Percentiles rank a stretch among this genome's conserved stretches.
Conservation (phyloP, 225 moss, liverwort and hornwort genomes). For the Sphagnum contortum region DNA sequence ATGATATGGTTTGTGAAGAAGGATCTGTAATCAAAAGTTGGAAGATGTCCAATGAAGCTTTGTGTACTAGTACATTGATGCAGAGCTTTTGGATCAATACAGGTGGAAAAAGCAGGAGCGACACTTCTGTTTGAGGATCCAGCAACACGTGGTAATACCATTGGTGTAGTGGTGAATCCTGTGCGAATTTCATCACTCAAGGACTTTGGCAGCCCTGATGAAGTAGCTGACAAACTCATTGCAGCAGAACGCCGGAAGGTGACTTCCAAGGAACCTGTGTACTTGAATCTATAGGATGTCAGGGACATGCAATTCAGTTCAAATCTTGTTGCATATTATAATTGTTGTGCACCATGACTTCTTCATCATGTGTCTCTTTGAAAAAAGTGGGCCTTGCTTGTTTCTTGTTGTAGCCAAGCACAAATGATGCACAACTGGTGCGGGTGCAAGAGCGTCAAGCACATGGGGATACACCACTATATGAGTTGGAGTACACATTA, state of each 20-base stretch:
- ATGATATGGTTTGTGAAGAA: background rate
- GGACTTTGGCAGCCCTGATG: slow-evolving; percentile 69
- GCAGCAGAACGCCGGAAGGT: slow-evolving; percentile 94
- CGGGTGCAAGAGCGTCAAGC: slow-evolving; percentile 61
- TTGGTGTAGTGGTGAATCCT: slow-evolving; percentile 92
- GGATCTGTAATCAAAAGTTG: background rate
- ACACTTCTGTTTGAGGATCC: slow-evolving; percentile 92
- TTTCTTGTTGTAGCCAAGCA: slow-evolving; percentile 61
- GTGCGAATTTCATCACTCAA: slow-evolving; percentile 83
- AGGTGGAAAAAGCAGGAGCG: slow-evolving; percentile 98
- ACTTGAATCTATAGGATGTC: background rate
- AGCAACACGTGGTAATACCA: slow-evolving; percentile 65
- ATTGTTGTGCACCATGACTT: too few relatives aligned
- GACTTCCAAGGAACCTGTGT: background rate
- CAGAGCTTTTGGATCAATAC: background rate
- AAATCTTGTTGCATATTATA: too few relatives aligned
- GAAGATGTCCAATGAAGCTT: background rate
- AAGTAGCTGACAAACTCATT: slow-evolving; percentile 69
- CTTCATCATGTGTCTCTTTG: too few relatives aligned
- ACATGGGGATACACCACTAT: slow-evolving; percentile 61
- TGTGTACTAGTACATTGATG: too few relatives aligned
- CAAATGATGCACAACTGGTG: slow-evolving; percentile 81
- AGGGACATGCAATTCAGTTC: background rate
- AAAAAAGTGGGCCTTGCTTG: too few relatives aligned
- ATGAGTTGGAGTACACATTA: slow-evolving; percentile 80